Percentiles rank a stretch among this genome's conserved stretches.
Evolutionary conservation across 1,139 yeast species (phyloP).

Genomic region (Sugiyamaella sp.): DNA sequence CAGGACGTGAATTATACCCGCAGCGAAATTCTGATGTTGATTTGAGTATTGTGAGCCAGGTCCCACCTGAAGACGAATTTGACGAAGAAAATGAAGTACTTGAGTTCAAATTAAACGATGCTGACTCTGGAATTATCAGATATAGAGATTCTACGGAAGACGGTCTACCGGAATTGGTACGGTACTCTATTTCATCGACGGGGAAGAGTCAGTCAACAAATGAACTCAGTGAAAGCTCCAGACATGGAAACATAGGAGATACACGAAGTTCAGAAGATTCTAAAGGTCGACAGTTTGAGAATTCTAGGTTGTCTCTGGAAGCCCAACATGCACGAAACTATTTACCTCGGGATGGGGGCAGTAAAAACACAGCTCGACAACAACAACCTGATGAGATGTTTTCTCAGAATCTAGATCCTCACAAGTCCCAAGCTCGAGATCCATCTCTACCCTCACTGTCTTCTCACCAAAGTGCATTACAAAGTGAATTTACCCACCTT

Average conservation of each 20-base stretch:
- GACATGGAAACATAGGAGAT: background rate
- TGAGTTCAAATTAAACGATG: slow-evolving; percentile 36
- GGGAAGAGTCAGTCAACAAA: background rate
- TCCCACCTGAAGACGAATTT: slow-evolving; percentile 15
- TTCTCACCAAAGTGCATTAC: slow-evolving; percentile 28
- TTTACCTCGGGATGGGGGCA: background rate
- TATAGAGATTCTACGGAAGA: slow-evolving; percentile 23
- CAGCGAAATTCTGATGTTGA: slow-evolving; percentile 6
- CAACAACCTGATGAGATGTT: slow-evolving; percentile 11
- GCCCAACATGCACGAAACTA: background rate
- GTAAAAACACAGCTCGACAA: background rate
- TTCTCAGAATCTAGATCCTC: slow-evolving; percentile 19
- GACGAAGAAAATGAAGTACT: slow-evolving; percentile 36
- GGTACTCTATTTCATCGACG: slow-evolving; percentile 21
- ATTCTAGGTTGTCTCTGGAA: background rate
- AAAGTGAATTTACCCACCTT: slow-evolving; percentile 19
- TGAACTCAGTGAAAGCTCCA: background rate
- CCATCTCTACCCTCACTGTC: slow-evolving; percentile 27
- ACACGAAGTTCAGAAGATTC: background rate
- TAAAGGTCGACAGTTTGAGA: slow-evolving; percentile 4
- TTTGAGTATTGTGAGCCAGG: slow-evolving; percentile 4
- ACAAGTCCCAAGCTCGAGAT: slow-evolving; percentile 15
- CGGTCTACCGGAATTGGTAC: slow-evolving; percentile 26
- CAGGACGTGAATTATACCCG: background rate
- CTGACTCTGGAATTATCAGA: slow-evolving; percentile 33